These are phyloP conservation scores for Phylloporus sp. DNA, from an alignment of 768 basidiomycete genomes.

Conservation along the genomic window DNA sequence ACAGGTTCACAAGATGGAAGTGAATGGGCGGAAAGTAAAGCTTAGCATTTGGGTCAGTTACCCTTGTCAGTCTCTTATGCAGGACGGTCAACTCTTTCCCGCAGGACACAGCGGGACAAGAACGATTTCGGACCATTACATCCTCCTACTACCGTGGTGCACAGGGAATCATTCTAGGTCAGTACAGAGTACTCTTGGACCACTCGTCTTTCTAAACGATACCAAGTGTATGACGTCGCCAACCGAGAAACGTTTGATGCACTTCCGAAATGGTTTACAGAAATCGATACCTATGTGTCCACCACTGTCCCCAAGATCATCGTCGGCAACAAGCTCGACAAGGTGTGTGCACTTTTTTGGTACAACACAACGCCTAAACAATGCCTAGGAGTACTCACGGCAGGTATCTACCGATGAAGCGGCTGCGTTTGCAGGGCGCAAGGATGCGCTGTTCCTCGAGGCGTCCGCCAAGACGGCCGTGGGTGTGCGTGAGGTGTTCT, in stretches of 20 bases:
- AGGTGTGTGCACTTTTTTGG: slow-evolving; percentile 42
- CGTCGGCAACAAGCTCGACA: slow-evolving; percentile 94
- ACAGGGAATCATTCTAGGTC: slow-evolving; percentile 77
- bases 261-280: slow-evolving; percentile 88
- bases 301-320: slow-evolving; percentile 88
- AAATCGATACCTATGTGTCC: slow-evolving; percentile 91
- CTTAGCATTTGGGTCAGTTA: slow-evolving; percentile 90
- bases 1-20: slow-evolving; percentile 85
- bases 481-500: slow-evolving; percentile 73
- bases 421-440: slow-evolving; percentile 72
- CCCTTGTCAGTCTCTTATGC: not conserved
- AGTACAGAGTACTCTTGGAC: not conserved
- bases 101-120: slow-evolving; percentile 94
- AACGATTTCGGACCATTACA: slow-evolving; percentile 94
- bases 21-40: slow-evolving; percentile 82
- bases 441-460: slow-evolving; percentile 86
- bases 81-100: not conserved
- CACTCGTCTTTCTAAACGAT: not conserved
- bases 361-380: not conserved
- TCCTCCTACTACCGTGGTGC: slow-evolving; percentile 92
- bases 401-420: slow-evolving; percentile 82
- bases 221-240: slow-evolving; percentile 91
- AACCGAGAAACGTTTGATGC: slow-evolving; percentile 92
- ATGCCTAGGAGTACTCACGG: slow-evolving; percentile 76
- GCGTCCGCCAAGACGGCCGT: slow-evolving; percentile 89